phyloP scores from a whole-genome alignment of 352 stramenopile species.

The Hyaloperonospora brassicae region DNA sequence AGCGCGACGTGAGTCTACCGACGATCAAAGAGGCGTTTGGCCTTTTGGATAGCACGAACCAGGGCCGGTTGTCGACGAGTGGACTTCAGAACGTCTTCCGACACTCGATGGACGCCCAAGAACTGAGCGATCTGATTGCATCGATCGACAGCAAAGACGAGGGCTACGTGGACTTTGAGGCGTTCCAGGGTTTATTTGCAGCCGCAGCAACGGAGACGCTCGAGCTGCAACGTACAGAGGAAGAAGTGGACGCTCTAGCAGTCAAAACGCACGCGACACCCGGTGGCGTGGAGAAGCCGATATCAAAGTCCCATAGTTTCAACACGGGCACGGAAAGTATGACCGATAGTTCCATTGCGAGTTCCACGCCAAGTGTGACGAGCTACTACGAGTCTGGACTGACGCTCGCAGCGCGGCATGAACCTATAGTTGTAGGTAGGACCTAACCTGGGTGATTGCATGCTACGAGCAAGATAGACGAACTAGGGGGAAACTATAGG shows the following conservation, averaged over 20 bases:
- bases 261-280: no score
- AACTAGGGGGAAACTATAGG: no score
- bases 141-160: conserved; percentile 80
- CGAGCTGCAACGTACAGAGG: conserved; percentile 34
- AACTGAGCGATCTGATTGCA: conserved; percentile 86
- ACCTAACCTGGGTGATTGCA: conserved; percentile 1
- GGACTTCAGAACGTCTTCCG: conserved; percentile 84
- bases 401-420: conserved; percentile 3
- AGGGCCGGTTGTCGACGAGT: conserved; percentile 86
- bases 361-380: conserved; percentile 7
- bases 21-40: conserved; percentile 89
- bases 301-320: no score
- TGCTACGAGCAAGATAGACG: no score
- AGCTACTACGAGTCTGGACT: conserved; percentile 9
- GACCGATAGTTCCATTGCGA: no score
- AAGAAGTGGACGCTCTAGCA: conserved; percentile 6
- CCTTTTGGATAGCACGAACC: conserved; percentile 86
- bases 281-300: no score
- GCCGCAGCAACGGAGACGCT: conserved; percentile 30
- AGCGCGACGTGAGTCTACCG: conserved; percentile 83
- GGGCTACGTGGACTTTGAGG: conserved; percentile 82
- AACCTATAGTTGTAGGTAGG: conserved; percentile 11
- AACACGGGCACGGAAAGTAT: no score
- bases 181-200: conserved; percentile 79
- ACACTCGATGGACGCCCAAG: conserved; percentile 78